Conservation (phyloP, 1,284 basidiomycete species). For the Cryptococcus sp. region DNA sequence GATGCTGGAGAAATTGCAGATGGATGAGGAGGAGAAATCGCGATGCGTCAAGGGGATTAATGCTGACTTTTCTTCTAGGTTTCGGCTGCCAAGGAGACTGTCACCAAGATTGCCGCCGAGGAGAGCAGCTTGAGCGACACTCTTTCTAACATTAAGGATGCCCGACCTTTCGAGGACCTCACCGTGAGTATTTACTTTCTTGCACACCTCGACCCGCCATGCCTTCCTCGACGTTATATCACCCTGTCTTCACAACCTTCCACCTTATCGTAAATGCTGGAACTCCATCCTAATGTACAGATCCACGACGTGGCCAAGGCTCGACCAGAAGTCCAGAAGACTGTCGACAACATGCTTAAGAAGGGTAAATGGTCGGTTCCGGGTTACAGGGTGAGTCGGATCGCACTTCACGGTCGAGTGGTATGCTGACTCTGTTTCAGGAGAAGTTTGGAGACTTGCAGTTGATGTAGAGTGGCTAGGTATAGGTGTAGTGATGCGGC, state of each 20-base stretch:
- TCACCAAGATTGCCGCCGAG: constrained; percentile 86
- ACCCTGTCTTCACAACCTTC: too few relatives aligned
- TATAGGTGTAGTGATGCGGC: too few relatives aligned
- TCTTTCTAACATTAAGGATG: constrained; percentile 94
- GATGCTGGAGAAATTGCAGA: too few relatives aligned
- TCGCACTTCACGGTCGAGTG: neutral
- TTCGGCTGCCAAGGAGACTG: constrained; percentile 83
- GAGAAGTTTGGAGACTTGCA: too few relatives aligned
- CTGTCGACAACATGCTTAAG: constrained; percentile 94
- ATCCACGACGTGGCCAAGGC: constrained; percentile 85
- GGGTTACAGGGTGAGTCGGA: constrained; percentile 56
- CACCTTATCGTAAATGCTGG: too few relatives aligned
- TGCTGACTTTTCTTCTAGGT: constrained; percentile 57
- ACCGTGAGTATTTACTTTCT: constrained; percentile 56
- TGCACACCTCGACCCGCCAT: neutral
- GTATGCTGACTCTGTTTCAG: too few relatives aligned
- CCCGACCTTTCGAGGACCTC: constrained; percentile 94
- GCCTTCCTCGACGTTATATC: neutral
- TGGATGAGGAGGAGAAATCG: too few relatives aligned
- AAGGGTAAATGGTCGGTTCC: constrained; percentile 99
- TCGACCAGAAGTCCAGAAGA: constrained; percentile 84
- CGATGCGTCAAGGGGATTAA: neutral
- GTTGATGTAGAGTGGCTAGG: too few relatives aligned
- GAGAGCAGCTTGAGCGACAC: constrained; percentile 88
- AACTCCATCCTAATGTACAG: too few relatives aligned